phyloP scores from a whole-genome alignment of 495 filamentous ascomycete genomes.

The Recurvomyces mirabilis region DNA sequence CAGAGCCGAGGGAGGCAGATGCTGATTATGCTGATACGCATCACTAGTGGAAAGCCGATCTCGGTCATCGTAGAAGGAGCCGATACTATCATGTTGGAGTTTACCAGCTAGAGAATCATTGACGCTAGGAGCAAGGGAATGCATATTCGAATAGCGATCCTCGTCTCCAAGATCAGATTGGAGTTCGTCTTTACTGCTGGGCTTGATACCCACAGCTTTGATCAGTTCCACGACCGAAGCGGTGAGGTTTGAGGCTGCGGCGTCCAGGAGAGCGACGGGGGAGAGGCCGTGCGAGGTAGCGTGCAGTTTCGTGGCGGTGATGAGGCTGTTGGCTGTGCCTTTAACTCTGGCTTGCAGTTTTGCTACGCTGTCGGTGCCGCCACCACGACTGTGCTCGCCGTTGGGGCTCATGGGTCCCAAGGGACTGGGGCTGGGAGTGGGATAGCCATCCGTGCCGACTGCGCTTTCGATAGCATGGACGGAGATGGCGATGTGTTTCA shows the following conservation, averaged over 20 bases:
- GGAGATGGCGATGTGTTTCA: constrained; percentile 69
- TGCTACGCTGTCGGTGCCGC: constrained; percentile 37
- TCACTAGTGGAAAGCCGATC: too few relatives aligned
- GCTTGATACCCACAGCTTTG: constrained; percentile 68
- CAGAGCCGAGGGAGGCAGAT: neutral
- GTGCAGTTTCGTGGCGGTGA: constrained; percentile 88
- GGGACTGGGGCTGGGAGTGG: constrained; percentile 18
- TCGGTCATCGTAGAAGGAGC: constrained; percentile 18
- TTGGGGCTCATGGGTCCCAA: constrained; percentile 2
- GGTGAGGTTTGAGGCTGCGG: constrained; percentile 85
- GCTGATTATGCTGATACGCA: too few relatives aligned
- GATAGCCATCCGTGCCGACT: constrained; percentile 28
- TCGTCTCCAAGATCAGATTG: constrained; percentile 11
- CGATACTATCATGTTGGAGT: constrained; percentile 5
- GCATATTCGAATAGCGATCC: neutral
- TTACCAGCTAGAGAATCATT: neutral
- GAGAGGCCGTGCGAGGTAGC: constrained; percentile 70
- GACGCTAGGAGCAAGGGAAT: neutral
- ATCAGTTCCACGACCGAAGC: constrained; percentile 76
- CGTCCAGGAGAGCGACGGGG: constrained; percentile 87
- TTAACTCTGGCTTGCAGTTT: constrained; percentile 73
- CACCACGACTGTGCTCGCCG: constrained; percentile 35
- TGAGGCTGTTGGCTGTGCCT: constrained; percentile 87
- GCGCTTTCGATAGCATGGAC: constrained; percentile 68
- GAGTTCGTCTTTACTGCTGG: constrained; percentile 42